Base-by-base conservation (phyloP, 2,329 filamentous ascomycete genomes). In the Hymenoscyphus scutula region DNA sequence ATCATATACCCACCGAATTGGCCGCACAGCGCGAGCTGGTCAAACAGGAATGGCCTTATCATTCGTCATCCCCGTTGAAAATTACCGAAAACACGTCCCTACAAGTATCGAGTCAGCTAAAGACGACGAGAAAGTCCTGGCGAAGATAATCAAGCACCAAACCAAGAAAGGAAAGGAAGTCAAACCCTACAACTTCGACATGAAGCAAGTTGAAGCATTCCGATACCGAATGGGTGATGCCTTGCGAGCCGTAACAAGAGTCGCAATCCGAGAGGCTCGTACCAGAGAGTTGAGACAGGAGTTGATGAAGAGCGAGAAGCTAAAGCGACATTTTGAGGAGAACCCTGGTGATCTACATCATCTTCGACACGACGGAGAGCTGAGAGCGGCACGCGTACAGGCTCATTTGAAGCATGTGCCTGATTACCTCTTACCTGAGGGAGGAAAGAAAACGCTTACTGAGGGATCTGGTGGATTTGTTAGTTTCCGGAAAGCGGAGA, bases 1-100 rank as follows among this genome's bases (percentile, higher is more conserved):
- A 74, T 96, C 92, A 8, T 99, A 99, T 76, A 96, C 91, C n/a
- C 95, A 99, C 77, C 89, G 95, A 60, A 96, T 99, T 71, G 95
- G 95, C 34, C 88, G 95, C 34, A 99, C 95, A 5, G 95, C 92
- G 1, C 86, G 95, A 65, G 95, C 93, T 1, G 94, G 93, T 11
- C 91, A 96, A 74, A 88, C 90, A 1, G 95, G 95, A 64, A 98
- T 97, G 84, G 92, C 95, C 0, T 83, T 99, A n/a, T 97, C 92
- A 10, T 97, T 99, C 75, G 90, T 96, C 58, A 84, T 99, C 2
- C 94, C 95, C 8, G 83, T 86, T 58, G 87, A 91, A 0, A 83
- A 89, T 54, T 97, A 89, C 77, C 86, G 90, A 69, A 97, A 97
- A 76, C 94, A 98, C 79, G 91, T 92, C 72, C 89, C 93, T 1